phyloP scores from a whole-genome alignment of 257 asterid genomes.

The Salvia splendens region DNA sequence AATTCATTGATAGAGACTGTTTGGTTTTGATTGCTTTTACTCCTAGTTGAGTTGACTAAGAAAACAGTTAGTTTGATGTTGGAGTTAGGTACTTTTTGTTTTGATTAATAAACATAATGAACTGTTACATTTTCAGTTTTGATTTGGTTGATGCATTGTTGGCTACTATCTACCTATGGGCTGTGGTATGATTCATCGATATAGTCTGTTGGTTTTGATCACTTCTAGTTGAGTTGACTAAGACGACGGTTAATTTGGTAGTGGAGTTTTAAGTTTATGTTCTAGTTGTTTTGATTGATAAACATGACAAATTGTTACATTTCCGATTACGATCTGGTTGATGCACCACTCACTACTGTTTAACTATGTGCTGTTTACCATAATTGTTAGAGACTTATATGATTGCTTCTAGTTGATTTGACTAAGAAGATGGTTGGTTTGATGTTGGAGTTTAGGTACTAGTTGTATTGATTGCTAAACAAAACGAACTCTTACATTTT shows the following conservation, averaged over 20 bases:
- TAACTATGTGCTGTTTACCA: too few relatives aligned
- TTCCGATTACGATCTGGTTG: too few relatives aligned
- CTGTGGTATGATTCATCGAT: too few relatives aligned
- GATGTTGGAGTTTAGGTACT: too few relatives aligned
- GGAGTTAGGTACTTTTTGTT: background rate
- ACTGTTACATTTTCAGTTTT: background rate
- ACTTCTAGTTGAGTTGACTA: too few relatives aligned
- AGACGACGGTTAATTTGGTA: too few relatives aligned
- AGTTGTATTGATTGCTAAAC: background rate
- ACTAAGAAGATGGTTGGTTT: background rate
- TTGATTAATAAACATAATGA: background rate
- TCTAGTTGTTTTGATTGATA: too few relatives aligned
- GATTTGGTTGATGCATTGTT: background rate
- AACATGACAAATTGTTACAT: too few relatives aligned
- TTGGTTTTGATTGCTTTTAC: background rate
- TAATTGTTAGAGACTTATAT: background rate
- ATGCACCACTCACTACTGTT: too few relatives aligned
- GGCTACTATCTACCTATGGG: too few relatives aligned
- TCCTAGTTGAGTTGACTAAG: background rate
- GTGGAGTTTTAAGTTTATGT: too few relatives aligned
- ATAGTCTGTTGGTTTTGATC: too few relatives aligned
- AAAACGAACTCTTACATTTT: background rate
- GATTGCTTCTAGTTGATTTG: background rate
- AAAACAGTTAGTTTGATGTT: background rate
- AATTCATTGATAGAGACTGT: background rate